A percentile compares a stretch with the other conserved stretches of the same genome.
phyloP scores from a whole-genome alignment of 1,139 yeast genomes.

The Suhomyces bokatorum region DNA sequence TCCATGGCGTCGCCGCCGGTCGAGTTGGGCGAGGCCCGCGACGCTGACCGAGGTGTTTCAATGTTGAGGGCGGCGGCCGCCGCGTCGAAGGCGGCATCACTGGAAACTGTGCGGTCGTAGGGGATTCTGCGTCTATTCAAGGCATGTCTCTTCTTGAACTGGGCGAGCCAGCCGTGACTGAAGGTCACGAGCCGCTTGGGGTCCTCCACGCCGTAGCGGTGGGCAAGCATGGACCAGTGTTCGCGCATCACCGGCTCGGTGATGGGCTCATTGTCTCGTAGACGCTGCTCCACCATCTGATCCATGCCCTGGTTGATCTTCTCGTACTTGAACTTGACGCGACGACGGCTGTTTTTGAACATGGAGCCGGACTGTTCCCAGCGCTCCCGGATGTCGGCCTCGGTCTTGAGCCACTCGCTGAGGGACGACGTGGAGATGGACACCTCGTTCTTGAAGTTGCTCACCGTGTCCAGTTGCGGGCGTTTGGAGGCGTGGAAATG shows the following conservation, averaged over 20 bases:
- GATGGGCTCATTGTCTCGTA: slow-evolving; percentile 47
- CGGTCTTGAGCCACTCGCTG: slow-evolving; percentile 61
- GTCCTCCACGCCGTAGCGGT: slow-evolving; percentile 57
- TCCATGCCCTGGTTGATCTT: slow-evolving; percentile 62
- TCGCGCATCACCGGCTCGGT: slow-evolving; percentile 57
- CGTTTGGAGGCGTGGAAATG: slow-evolving; percentile 48
- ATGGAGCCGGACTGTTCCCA: slow-evolving; percentile 40
- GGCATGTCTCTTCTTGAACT: slow-evolving; percentile 60
- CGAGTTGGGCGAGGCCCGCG: slow-evolving; percentile 3
- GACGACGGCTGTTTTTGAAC: slow-evolving; percentile 45
- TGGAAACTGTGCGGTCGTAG: slow-evolving; percentile 13
- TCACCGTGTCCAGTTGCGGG: slow-evolving; percentile 61
- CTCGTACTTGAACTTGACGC: slow-evolving; percentile 55
- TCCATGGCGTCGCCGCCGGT: too few relatives aligned
- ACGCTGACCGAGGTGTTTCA: slow-evolving; percentile 1
- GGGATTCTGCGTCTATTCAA: slow-evolving; percentile 42
- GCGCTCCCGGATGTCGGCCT: slow-evolving; percentile 47
- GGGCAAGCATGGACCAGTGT: slow-evolving; percentile 57
- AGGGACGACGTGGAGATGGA: slow-evolving; percentile 59
- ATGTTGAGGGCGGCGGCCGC: slow-evolving; percentile 7
- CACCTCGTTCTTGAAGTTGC: slow-evolving; percentile 46
- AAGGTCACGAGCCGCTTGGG: slow-evolving; percentile 56
- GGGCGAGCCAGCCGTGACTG: slow-evolving; percentile 63
- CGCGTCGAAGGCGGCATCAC: background rate
- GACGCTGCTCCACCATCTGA: slow-evolving; percentile 45